These are phyloP conservation scores for Pythium sp. DNA, from an alignment of 352 stramenopile species.

Conservation along the genomic window DNA sequence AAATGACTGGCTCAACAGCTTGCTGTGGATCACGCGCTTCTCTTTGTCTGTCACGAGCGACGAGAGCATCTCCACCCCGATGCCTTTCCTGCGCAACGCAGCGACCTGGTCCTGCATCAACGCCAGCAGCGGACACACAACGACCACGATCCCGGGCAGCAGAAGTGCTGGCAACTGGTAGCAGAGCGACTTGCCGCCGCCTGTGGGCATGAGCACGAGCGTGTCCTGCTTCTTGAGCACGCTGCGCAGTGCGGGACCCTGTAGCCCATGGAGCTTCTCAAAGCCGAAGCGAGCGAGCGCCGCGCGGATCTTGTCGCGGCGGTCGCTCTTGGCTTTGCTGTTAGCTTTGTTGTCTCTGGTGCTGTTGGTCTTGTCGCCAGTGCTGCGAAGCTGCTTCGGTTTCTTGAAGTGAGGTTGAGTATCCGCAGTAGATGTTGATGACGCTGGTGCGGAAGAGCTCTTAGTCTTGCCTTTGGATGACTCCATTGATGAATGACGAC, in stretches of 20 bases:
- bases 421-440: not conserved
- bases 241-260: constrained; percentile 39
- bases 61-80: constrained; percentile 55
- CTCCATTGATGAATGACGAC: not conserved
- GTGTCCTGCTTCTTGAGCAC: constrained; percentile 45
- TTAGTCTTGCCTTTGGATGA: not conserved
- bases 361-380: too few relatives aligned
- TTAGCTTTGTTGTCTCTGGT: not conserved
- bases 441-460: not conserved
- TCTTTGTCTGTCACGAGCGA: constrained; percentile 39
- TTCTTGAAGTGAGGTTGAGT: not conserved
- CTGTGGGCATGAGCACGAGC: constrained; percentile 95
- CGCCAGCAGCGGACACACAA: constrained; percentile 86
- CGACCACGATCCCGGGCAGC: constrained; percentile 73
- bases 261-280: constrained; percentile 35
- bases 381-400: not conserved
- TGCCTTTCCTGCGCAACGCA: constrained; percentile 42
- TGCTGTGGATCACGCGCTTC: constrained; percentile 25
- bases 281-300: constrained; percentile 50
- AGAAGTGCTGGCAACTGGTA: constrained; percentile 91
- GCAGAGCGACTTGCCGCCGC: constrained; percentile 96
- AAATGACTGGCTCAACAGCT: constrained; percentile 23
- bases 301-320: constrained; percentile 42
- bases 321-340: constrained; percentile 25
- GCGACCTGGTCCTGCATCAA: constrained; percentile 90